These are phyloP conservation scores for Aspergillus unguis DNA, from an alignment of 2,329 filamentous ascomycete species.

Conservation along the genomic window DNA sequence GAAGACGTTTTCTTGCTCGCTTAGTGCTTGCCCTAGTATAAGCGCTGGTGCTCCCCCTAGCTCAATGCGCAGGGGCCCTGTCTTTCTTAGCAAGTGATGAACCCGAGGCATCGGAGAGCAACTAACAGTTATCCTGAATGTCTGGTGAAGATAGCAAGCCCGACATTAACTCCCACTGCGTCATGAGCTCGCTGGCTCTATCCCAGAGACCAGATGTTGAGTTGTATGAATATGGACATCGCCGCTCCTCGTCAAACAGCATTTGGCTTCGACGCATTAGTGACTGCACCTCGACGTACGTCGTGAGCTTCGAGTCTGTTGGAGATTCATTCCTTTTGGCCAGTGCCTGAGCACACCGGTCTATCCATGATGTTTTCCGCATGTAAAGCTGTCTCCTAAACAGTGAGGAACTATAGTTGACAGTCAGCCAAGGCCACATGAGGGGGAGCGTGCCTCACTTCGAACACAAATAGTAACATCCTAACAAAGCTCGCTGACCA, in stretches of 20 bases:
- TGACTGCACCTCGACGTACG: background rate
- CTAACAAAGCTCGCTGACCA: slow-evolving; percentile 10
- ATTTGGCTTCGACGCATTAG: background rate
- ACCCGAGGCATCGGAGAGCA: background rate
- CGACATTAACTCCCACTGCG: background rate
- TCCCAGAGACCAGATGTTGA: background rate
- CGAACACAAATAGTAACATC: slow-evolving; percentile 11
- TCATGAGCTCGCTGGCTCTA: background rate
- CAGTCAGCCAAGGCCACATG: background rate
- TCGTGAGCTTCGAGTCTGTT: slow-evolving; percentile 7
- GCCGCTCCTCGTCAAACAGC: background rate
- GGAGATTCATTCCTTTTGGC: slow-evolving; percentile 5
- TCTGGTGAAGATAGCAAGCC: background rate
- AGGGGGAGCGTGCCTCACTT: background rate
- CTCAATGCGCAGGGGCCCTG: slow-evolving; percentile 10
- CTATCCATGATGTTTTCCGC: slow-evolving; percentile 12
- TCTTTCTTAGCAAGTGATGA: background rate
- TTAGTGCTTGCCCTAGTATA: slow-evolving; percentile 10
- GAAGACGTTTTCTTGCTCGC: slow-evolving; percentile 1
- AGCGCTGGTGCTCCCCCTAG: slow-evolving; percentile 1
- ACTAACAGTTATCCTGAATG: background rate
- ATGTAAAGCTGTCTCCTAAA: slow-evolving; percentile 13
- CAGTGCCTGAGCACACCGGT: slow-evolving; percentile 5
- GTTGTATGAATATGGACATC: background rate
- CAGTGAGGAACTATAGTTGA: slow-evolving; percentile 3